Base-by-base conservation (phyloP, 2,329 filamentous ascomycete genomes). In the Amylocarpus encephaloides region DNA sequence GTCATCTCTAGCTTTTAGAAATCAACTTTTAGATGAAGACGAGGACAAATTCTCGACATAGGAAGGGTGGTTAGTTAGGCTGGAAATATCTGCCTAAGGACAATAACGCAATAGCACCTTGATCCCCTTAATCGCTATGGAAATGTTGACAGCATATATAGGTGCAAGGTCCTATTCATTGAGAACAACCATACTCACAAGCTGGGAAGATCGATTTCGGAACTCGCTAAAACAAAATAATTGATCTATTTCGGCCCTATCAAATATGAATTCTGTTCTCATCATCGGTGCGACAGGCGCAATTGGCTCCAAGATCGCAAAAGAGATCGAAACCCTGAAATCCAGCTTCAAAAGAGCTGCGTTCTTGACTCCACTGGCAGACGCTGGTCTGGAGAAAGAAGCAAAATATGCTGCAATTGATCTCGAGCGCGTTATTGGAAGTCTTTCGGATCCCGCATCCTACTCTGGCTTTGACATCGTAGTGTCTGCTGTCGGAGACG, bases 401-500 rank as follows among this genome's bases (percentile, higher is more conserved):
- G 16, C 18, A 2, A 36, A 42, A 16, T 48, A 48, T 29, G 39
- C 39, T 1, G 33, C 40, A 13, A 32, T 48, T 0, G 9, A 22
- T 9, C 15, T 48, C 6, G 46, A 43, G 13, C 38, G 46, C 4
- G 22, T 43, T 5, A 30, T 43, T 1, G 46, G 46, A 12, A 38
- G 46, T 30, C 32, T 48, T 3, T 35, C 46, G 6, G 46, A 48
- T 13, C 30, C 39, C 1, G 46, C 38, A 3, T 42, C 36, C 7
- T 48, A 48, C 11, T 35, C 26, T 6, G 46, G 46, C 4, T 48
- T 48, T 29, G 46, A 48, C 29, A 43, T 48, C n/a, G 46, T 48
- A 2, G 43, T 48, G 6, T 48, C 46, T 16, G 46, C 46, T 5
- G 46, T 48, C 2, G 46, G 46, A 3, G 46, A 48, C 30, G 46